Base-by-base conservation (phyloP, 345 rosid species). In the Angophora floribunda region DNA sequence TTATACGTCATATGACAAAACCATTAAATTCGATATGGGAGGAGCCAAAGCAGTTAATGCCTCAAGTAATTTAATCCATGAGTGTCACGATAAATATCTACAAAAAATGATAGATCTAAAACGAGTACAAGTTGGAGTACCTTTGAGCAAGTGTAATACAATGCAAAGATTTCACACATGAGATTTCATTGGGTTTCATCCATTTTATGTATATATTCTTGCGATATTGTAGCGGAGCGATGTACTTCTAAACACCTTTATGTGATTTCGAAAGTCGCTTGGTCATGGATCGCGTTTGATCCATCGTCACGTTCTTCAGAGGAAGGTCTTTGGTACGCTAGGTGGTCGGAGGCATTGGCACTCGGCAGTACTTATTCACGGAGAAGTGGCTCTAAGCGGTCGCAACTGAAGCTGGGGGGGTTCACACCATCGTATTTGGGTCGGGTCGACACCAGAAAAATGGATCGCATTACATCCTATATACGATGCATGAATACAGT, bases 51-150 rank as follows among this genome's bases (percentile, higher is more conserved):
- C 4, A 15, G 17, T 15, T 65, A 7, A 15, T 65, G 7, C 7
- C 41, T 65, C 6, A 6, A 65, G 11, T 65, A 1, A 65, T n/a
- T 16, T 65, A 30, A 65, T n/a, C 9, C 3, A 30, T 30, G 3
- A 0, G 5, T 65, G 10, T 30, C 36, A 65, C 7, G 1, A 1
- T 65, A 9, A 1, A 63, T n/a, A 63, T 63, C 5, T 63, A 1
- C 14, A 7, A 7, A 30, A 30, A 16, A 2, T 36, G 41, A 1
- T 7, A 65, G 1, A 30, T 4, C 75, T n/a, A 0, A 12, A 36
- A 36, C 4, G 0, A 28, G 4, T 61, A 8, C 17, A 6, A 61
- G 15, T 26, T 61, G 70, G 4, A 61, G 36, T 61, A 36, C 32
- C 30, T 28, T 61, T 28, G 8, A 13, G 16, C 6, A 4, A 61